Evolutionary conservation across 2,329 filamentous ascomycete genomes (phyloP).

Genomic region (Alternaria angustiovoidea): DNA sequence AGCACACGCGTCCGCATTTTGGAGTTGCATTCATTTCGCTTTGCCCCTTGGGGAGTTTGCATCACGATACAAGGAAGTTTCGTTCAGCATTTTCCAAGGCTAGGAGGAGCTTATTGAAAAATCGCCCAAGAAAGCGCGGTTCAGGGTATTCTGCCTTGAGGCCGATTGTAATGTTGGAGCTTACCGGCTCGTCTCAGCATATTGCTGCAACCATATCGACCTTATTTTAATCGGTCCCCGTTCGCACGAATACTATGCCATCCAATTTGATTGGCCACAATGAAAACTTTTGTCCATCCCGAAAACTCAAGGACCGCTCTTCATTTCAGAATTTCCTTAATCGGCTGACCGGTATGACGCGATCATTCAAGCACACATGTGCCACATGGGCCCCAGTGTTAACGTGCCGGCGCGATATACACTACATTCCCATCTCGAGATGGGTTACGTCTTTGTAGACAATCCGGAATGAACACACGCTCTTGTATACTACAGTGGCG

Average conservation of each 20-base stretch:
- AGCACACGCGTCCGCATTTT: neutral
- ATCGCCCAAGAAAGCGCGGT: neutral
- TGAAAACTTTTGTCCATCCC: neutral
- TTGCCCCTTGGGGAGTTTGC: neutral
- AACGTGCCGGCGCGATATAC: conserved; percentile 26
- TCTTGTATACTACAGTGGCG: conserved; percentile 3
- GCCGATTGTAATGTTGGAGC: neutral
- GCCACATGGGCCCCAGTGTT: conserved; percentile 23
- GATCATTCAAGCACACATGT: neutral
- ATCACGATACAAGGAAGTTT: neutral
- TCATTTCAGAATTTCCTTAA: neutral
- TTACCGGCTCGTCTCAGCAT: neutral
- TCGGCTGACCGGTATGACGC: conserved; percentile 1
- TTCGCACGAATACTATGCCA: neutral
- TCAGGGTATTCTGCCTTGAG: neutral
- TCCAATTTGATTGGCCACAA: neutral
- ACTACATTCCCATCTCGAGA: neutral
- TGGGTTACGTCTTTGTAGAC: conserved; percentile 3
- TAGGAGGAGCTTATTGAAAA: neutral
- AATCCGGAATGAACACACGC: neutral
- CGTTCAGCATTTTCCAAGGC: neutral
- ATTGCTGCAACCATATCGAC: neutral
- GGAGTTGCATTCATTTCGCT: neutral
- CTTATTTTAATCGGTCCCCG: neutral
- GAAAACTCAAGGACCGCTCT: neutral